A percentile compares a stretch with the other conserved stretches of the same genome.
These are phyloP conservation scores for Sporothrix euskadiensis DNA, from an alignment of 2,329 filamentous ascomycete species.

Conservation along the genomic window DNA sequence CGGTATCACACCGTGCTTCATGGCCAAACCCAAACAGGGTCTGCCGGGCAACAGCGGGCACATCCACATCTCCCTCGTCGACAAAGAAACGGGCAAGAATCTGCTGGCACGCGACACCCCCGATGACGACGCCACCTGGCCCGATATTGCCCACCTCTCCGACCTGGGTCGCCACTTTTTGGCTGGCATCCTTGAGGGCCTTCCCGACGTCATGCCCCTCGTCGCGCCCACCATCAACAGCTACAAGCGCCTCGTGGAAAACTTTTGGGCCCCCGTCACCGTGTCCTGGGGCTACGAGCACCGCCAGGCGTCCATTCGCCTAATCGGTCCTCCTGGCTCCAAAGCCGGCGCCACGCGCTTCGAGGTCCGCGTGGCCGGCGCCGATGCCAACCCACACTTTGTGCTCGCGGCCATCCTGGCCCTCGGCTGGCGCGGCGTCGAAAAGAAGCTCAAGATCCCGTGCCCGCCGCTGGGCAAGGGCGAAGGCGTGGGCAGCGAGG, in stretches of 20 bases:
- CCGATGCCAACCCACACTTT: conserved; percentile 85
- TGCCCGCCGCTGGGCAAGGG: conserved; percentile 82
- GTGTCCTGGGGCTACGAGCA: conserved; percentile 97
- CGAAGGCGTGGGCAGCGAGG: conserved; percentile 71
- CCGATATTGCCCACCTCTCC: conserved; percentile 76
- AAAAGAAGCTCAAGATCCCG: conserved; percentile 84
- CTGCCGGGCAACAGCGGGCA: conserved; percentile 94
- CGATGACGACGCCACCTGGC: conserved; percentile 70
- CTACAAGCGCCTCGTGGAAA: conserved; percentile 97
- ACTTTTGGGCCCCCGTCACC: conserved; percentile 98
- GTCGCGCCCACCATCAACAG: conserved; percentile 94
- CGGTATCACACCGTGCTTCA: conserved; percentile 95
- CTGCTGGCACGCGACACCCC: conserved; percentile 72
- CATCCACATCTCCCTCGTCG: conserved; percentile 88
- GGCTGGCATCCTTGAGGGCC: conserved; percentile 81
- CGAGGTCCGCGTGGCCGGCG: conserved; percentile 90
- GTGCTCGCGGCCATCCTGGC: conserved; percentile 85
- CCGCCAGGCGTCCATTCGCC: conserved; percentile 82
- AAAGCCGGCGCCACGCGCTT: conserved; percentile 86
- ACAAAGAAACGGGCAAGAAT: conserved; percentile 75
- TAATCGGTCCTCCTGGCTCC: conserved; percentile 85
- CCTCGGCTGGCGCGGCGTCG: conserved; percentile 85
- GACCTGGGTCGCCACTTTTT: conserved; percentile 91
- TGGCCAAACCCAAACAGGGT: conserved; percentile 93
- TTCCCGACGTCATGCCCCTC: conserved; percentile 94